Base-by-base conservation (phyloP, 2,329 filamentous ascomycete genomes). In the Pochonia chlamydosporia region DNA sequence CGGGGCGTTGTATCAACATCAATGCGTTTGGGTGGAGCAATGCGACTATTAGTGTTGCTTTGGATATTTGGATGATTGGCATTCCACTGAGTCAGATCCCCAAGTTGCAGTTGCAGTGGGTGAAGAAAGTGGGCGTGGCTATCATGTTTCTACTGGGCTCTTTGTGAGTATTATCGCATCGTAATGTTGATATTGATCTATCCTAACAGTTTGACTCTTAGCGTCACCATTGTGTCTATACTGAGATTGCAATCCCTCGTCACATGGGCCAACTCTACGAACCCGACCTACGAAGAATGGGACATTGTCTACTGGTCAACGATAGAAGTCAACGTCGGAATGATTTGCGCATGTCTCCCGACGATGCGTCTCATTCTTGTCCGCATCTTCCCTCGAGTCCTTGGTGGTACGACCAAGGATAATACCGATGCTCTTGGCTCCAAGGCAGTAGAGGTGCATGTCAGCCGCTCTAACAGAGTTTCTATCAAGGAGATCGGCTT, bases 281-380 rank as follows among this genome's bases (percentile, higher is more conserved):
- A 48, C 25, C 36, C 41, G 25, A 28, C 50, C 28, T 42, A 25
- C 40, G 24, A 51, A 30, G 40, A 48, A 16, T 48, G 44, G 44
- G 25, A 39, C 25, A 25, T 40, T 14, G 44, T 33, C 3, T 46
- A 46, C 36, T 46, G 44, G 44, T 46, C 44, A 14, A 40, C 37
- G n/a, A 46, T 46, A 35, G 44, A 46, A 24, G 44, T 46, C 44
- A 46, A 46, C 16, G 44, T 43, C 20, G 41, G 41, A 28, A 43
- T 43, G 28, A 35, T 46, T 4, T 46, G 35, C 44, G 40, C 44
- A 8, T 46, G 44, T 26, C 44, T 46, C 16, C 44, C 44, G 5
- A 40, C 44, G 10, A 9, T 46, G 8, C 33, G 44, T 4, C 44
- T 46, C 35, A 40, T 46, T 24, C n/a, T 46, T 14, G n/a, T 46